phyloP scores from a whole-genome alignment of 495 filamentous ascomycete species.

The Pseudevernia furfuracea region DNA sequence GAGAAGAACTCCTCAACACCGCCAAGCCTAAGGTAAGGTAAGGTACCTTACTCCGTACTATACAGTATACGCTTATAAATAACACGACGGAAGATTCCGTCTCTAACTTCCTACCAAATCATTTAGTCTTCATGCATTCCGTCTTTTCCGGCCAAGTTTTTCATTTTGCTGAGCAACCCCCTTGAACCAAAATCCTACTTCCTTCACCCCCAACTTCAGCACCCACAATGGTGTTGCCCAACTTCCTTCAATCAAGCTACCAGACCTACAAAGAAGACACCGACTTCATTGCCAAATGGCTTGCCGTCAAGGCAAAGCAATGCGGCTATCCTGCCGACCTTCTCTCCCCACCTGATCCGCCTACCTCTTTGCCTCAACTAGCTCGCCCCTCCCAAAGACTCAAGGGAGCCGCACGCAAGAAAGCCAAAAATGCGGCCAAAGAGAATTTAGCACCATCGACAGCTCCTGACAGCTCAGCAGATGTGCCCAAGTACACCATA shows the following conservation, averaged over 20 bases:
- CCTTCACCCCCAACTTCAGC: too few species aligned
- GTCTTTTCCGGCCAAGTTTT: too few species aligned
- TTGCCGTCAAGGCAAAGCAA: constrained; percentile 40
- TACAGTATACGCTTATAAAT: too few species aligned
- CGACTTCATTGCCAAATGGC: constrained; percentile 42
- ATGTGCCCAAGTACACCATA: constrained; percentile 29
- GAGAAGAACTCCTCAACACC: too few species aligned
- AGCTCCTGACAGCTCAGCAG: not conserved
- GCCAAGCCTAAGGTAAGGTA: too few species aligned
- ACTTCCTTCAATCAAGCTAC: constrained; percentile 36
- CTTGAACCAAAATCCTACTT: too few species aligned
- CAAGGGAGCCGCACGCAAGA: constrained; percentile 33
- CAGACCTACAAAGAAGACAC: constrained; percentile 45
- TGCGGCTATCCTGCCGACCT: constrained; percentile 29
- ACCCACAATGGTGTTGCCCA: too few species aligned
- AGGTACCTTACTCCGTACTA: too few species aligned
- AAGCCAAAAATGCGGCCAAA: constrained; percentile 22
- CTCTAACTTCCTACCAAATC: too few species aligned
- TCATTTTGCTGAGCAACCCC: too few species aligned
- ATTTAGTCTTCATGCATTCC: too few species aligned
- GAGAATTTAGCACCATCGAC: not conserved
- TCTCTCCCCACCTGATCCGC: constrained; percentile 1
- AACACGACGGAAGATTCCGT: too few species aligned
- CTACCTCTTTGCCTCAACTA: constrained; percentile 4
- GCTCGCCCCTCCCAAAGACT: constrained; percentile 18